These are phyloP conservation scores for Solanum piurae DNA, from an alignment of 257 asterid species.

Conservation along the genomic window DNA sequence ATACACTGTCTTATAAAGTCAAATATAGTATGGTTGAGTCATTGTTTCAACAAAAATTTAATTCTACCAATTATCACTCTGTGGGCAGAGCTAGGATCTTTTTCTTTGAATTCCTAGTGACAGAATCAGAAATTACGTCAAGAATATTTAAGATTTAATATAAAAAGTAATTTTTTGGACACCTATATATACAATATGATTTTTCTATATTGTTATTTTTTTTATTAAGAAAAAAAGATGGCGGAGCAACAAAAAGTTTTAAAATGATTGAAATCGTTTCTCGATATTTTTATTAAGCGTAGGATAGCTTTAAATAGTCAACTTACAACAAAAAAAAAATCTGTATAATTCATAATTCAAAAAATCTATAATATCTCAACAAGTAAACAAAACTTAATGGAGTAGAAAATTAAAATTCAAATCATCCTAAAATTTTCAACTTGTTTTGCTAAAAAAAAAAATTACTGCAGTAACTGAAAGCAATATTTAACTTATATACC, in stretches of 20 bases:
- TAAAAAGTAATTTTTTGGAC: neutral
- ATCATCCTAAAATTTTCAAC: neutral
- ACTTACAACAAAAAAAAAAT: neutral
- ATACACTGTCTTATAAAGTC: neutral
- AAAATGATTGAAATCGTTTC: neutral
- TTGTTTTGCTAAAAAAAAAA: neutral
- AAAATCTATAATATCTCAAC: neutral
- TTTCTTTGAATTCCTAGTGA: neutral
- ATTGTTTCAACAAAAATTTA: neutral
- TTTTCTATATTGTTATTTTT: neutral
- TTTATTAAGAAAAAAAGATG: neutral
- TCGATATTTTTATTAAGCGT: neutral
- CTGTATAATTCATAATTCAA: neutral
- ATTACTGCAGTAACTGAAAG: neutral
- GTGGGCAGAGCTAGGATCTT: neutral
- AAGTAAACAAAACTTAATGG: neutral
- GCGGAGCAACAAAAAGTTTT: neutral
- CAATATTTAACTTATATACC: neutral
- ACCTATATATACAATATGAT: neutral
- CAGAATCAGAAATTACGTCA: neutral
- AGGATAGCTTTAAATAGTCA: neutral
- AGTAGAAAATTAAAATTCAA: too few species aligned
- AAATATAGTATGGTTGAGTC: neutral
- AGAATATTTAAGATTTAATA: neutral
- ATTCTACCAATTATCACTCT: neutral